Base-by-base conservation (phyloP, 768 basidiomycete genomes). In the Boletus pseudopeckii region DNA sequence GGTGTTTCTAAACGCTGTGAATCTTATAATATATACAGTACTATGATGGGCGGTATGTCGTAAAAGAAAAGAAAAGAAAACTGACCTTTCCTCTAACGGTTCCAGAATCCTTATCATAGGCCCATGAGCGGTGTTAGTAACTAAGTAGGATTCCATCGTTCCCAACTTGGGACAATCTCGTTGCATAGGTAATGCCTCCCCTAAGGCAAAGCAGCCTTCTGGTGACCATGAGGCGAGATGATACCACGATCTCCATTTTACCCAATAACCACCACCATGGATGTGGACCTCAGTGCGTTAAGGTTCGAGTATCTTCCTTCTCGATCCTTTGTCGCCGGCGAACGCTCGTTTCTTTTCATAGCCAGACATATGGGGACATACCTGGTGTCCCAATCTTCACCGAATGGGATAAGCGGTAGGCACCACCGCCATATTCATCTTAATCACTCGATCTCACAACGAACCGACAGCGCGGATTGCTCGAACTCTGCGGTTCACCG, bases 311-410 rank as follows among this genome's bases (percentile, higher is more conserved):
- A 7, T 26, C 14, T 30, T 40, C 24, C 28, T 20, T 26, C 41
- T 22, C 26, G 24, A 45, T 49, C 17, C 22, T 33, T n/a, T 10
- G 53, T 49, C 41, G 17, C 9, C 30, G 7, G 4, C 18, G 14
- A 18, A 55, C 22, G 0, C 17, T 24, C 13, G 7, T 41, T 18
- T 18, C 33, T 46, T 6, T 38, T 32, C 13, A 11, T 44, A 69
- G 68, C 18, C 54, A 53, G 45, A 55, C 28, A 1, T 66, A 65
- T 18, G 69, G 68, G 15, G 28, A 52, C 30, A 69, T 71, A 24
- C 68, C 64, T 2, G 45, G 50, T 17, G 42, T 69, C 34, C 50
- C 52, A 0, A 39, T 69, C 7, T 69, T 71, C n/a, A 40, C 58
- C 5, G 2, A 15, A 3, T 69, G 64, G 63, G 7, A 42, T 0